A percentile compares a stretch with the other conserved stretches of the same genome.
Conservation (phyloP, 1,284 basidiomycete genomes). For the Cryptococcus deneoformans region DNA sequence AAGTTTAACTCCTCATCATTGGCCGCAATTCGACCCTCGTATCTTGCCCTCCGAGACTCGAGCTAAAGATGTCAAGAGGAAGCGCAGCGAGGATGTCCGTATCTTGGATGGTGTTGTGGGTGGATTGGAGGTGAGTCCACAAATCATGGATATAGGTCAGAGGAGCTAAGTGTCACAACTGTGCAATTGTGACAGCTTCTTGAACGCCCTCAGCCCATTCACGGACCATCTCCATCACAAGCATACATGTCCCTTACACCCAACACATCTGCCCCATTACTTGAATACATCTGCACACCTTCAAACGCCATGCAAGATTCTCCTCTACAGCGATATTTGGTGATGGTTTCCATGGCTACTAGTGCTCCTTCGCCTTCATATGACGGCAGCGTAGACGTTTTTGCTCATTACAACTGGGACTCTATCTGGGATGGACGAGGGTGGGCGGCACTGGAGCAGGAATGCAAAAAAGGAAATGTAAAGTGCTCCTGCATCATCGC, state of each 20-base stretch:
- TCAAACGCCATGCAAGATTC: neutral
- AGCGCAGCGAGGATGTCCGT: conserved; percentile 1
- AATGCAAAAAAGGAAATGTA: conserved; percentile 9
- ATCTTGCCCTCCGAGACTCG: neutral
- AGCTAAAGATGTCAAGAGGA: neutral
- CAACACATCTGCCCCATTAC: conserved; percentile 6
- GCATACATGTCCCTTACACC: conserved; percentile 17
- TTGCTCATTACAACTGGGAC: conserved; percentile 9
- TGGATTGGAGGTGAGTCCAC: conserved; percentile 16
- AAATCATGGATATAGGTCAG: neutral
- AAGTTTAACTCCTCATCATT: conserved; percentile 1
- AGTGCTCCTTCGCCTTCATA: neutral
- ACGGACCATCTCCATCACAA: conserved; percentile 6
- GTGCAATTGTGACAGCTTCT: conserved; percentile 3
- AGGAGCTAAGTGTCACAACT: neutral
- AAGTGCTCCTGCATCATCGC: conserved; percentile 15
- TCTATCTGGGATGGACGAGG: conserved; percentile 12
- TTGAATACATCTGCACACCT: conserved; percentile 6
- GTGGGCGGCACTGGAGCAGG: conserved; percentile 9
- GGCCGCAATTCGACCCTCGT: conserved; percentile 15
- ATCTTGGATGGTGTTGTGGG: conserved; percentile 12
- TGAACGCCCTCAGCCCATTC: conserved; percentile 1
- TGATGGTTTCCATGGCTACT: conserved; percentile 8
- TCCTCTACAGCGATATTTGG: conserved; percentile 11
- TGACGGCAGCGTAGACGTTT: neutral